phyloP scores from a whole-genome alignment of 352 stramenopile genomes.

The Ophiocytium majus region DNA sequence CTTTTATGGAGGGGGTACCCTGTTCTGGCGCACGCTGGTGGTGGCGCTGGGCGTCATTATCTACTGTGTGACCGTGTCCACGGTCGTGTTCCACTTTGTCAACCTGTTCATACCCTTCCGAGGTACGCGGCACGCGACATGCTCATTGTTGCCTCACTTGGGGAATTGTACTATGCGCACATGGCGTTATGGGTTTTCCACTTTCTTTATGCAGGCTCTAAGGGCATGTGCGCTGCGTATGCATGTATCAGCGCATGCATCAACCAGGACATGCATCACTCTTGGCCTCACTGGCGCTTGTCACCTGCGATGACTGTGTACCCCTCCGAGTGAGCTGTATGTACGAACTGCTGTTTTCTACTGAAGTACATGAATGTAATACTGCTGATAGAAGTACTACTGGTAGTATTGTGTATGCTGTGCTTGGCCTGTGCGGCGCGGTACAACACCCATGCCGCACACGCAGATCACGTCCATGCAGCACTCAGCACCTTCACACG shows the following conservation, averaged over 20 bases:
- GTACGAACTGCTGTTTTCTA: no score
- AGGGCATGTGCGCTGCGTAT: not conserved
- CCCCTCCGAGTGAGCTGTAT: not conserved
- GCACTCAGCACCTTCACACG: no score
- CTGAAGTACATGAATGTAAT: no score
- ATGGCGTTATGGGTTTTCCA: no score
- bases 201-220: not conserved
- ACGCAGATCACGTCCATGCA: no score
- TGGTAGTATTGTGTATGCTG: no score
- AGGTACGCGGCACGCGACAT: not conserved
- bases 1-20: not conserved
- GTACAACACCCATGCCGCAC: no score
- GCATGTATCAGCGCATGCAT: not conserved
- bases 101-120: slow-evolving; percentile 33
- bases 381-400: no score
- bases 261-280: not conserved
- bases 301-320: not conserved
- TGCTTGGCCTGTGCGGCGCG: no score
- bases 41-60: slow-evolving; percentile 20
- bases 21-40: slow-evolving; percentile 30
- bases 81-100: slow-evolving; percentile 17
- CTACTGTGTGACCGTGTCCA: slow-evolving; percentile 31
- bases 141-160: not conserved
- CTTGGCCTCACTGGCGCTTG: not conserved
- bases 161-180: no score